phyloP scores from a whole-genome alignment of 2,329 filamentous ascomycete genomes.

The Fusarium subtropicale region DNA sequence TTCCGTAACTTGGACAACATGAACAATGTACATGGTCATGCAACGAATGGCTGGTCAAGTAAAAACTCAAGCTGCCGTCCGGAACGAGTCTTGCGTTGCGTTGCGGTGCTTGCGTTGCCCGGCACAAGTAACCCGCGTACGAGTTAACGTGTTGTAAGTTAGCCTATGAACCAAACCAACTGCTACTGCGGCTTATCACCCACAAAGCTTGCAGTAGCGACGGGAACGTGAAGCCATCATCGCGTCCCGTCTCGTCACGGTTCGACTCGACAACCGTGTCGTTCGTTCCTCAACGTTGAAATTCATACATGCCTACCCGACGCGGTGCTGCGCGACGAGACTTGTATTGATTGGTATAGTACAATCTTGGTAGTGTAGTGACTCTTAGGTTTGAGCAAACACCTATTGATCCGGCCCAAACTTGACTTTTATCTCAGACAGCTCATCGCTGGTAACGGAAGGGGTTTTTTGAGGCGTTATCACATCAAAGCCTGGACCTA shows the following conservation, averaged over 20 bases:
- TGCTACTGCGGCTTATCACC: conserved; percentile 14
- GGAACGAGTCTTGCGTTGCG: conserved; percentile 11
- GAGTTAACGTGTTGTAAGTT: conserved; percentile 8
- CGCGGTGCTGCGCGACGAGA: conserved; percentile 31
- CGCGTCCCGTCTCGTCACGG: conserved; percentile 36
- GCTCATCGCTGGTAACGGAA: conserved; percentile 23
- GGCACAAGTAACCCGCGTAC: conserved; percentile 3
- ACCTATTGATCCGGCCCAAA: conserved; percentile 1
- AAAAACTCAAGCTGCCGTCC: conserved; percentile 18
- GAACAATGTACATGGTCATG: conserved; percentile 31
- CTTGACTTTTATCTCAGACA: conserved; percentile 21
- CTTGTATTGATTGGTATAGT: conserved; percentile 5
- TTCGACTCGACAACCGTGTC: conserved; percentile 36
- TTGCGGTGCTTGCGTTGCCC: conserved; percentile 1
- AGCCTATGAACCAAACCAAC: conserved; percentile 29
- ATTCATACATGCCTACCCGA: conserved; percentile 18
- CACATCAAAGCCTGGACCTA: conserved; percentile 24
- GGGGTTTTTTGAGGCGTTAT: conserved; percentile 25
- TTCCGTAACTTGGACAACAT: conserved; percentile 39
- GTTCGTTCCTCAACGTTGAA: conserved; percentile 30
- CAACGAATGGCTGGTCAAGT: conserved; percentile 15
- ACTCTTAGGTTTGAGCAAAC: neutral
- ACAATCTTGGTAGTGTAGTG: neutral
- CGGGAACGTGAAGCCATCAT: conserved; percentile 35
- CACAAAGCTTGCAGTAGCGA: conserved; percentile 6